phyloP scores from a whole-genome alignment of 371 early-diverging fungal species.

The Mucor irregularis region DNA sequence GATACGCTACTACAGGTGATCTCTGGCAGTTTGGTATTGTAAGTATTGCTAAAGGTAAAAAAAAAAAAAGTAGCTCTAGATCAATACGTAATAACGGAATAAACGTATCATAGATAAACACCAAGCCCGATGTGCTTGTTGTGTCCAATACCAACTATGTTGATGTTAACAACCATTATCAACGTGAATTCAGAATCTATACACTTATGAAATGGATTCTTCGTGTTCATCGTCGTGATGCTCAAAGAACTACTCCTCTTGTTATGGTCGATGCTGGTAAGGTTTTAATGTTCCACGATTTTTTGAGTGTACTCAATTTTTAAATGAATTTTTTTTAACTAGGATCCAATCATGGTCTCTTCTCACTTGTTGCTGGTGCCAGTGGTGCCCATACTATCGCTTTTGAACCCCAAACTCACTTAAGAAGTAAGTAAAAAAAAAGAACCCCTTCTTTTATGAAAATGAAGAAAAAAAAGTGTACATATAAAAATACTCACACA shows the following conservation, averaged over 20 bases:
- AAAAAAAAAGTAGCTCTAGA: no score
- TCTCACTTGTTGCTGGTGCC: constrained; percentile 48
- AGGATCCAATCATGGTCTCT: constrained; percentile 53
- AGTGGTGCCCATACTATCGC: constrained; percentile 50
- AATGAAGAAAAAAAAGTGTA: no score
- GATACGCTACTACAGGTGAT: constrained; percentile 22
- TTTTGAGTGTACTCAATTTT: neutral
- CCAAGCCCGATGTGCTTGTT: constrained; percentile 48
- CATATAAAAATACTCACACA: no score
- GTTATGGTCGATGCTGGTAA: constrained; percentile 51
- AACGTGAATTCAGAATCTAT: constrained; percentile 47
- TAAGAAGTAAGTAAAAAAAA: constrained; percentile 32
- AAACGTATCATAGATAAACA: constrained; percentile 28
- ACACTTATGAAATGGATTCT: constrained; percentile 52
- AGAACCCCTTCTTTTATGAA: no score
- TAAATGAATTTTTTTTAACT: neutral
- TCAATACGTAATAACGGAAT: neutral
- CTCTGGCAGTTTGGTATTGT: constrained; percentile 39
- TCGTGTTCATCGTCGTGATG: constrained; percentile 46
- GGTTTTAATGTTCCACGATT: neutral
- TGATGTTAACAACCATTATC: constrained; percentile 37
- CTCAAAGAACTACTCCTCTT: constrained; percentile 29
- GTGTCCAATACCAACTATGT: constrained; percentile 36
- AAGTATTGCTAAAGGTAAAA: constrained; percentile 13
- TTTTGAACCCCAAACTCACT: constrained; percentile 50